Percentiles rank a stretch among this genome's conserved stretches.
phyloP scores from a whole-genome alignment of 768 basidiomycete genomes.

The Leccinum uliginosum region DNA sequence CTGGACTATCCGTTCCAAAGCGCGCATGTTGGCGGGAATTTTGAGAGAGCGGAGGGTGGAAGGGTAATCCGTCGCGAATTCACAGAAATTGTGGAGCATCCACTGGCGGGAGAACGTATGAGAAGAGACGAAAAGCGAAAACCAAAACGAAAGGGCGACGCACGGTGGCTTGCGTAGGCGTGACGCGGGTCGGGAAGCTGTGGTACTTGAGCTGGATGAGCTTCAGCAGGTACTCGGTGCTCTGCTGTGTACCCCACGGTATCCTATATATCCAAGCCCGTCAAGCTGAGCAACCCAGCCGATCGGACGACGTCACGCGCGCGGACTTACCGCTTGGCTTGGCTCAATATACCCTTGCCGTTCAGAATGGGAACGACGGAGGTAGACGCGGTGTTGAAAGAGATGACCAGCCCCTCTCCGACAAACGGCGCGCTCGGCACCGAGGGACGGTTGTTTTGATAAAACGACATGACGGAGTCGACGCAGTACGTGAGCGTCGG shows the following conservation, averaged over 20 bases:
- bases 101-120: constrained; percentile 49
- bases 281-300: background rate
- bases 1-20: constrained; percentile 71
- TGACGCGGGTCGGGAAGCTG: constrained; percentile 83
- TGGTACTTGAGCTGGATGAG: constrained; percentile 95
- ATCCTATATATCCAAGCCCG: constrained; percentile 54
- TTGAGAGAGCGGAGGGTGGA: constrained; percentile 61
- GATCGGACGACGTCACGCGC: background rate
- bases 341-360: constrained; percentile 79
- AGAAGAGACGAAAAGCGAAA: background rate
- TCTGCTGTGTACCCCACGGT: constrained; percentile 89
- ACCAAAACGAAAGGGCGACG: constrained; percentile 16
- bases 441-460: constrained; percentile 60
- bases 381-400: constrained; percentile 89
- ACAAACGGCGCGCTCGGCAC: constrained; percentile 34
- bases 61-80: constrained; percentile 76
- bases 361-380: constrained; percentile 83
- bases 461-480: constrained; percentile 91
- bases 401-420: constrained; percentile 80
- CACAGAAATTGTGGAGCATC: constrained; percentile 86
- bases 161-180: constrained; percentile 72
- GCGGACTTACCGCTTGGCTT: constrained; percentile 76
- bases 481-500: constrained; percentile 85
- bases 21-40: constrained; percentile 60
- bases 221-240: constrained; percentile 88